Evolutionary conservation across 1,284 basidiomycete species (phyloP).

Genomic region (Ceratobasidium sp.): DNA sequence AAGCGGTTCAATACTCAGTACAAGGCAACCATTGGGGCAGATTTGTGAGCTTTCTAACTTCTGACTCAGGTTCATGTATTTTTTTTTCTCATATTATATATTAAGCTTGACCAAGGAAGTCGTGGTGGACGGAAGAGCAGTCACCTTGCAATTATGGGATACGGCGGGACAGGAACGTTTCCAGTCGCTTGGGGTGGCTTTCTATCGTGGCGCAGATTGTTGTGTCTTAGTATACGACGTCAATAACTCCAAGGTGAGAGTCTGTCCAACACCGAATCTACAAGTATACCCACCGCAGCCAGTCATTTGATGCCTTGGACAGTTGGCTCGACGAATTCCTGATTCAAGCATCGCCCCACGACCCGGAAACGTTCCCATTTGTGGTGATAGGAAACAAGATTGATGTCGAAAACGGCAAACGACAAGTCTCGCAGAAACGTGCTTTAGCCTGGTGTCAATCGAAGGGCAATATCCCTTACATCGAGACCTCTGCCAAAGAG

Average conservation of each 20-base stretch:
- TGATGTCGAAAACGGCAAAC: conserved; percentile 98
- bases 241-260: conserved; percentile 87
- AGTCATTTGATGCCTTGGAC: conserved; percentile 92
- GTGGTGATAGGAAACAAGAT: conserved; percentile 99
- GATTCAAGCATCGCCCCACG: conserved; percentile 96
- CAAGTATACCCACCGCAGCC: not conserved
- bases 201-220: conserved; percentile 98
- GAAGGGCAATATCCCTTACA: conserved; percentile 99
- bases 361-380: conserved; percentile 99
- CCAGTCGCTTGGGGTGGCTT: conserved; percentile 97
- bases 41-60: conserved; percentile 72
- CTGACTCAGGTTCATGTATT: not conserved
- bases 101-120: conserved; percentile 95
- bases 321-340: conserved; percentile 98
- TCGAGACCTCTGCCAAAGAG: conserved; percentile 99
- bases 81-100: conserved; percentile 54
- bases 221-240: conserved; percentile 99
- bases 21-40: conserved; percentile 95
- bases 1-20: conserved; percentile 99
- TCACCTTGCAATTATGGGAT: conserved; percentile 99
- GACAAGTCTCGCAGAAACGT: conserved; percentile 97
- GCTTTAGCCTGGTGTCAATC: conserved; percentile 99
- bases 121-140: conserved; percentile 96
- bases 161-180: conserved; percentile 99
- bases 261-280: not conserved